Evolutionary conservation across 306 rosid genomes (phyloP), one percentile per base, ranked within the genome.

Genomic region (Quercus gilva): DNA sequence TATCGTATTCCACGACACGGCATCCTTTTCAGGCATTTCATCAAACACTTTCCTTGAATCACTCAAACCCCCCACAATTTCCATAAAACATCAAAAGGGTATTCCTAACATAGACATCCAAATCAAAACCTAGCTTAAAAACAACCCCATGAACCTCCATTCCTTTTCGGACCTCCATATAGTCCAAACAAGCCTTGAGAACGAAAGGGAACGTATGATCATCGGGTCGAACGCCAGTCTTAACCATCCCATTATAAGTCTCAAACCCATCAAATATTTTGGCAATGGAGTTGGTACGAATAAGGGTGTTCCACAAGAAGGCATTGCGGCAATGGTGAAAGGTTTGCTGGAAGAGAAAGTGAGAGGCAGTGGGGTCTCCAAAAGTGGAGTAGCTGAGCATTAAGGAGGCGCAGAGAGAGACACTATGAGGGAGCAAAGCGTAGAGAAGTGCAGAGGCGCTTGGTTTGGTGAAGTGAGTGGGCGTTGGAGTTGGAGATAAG

Each of bases 1-100:
- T 43, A 87, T 59, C 11, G 94, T 83, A 80, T 94, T 94, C 97
- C 98, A 92, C 0, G 92, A 90, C 52, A 90, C 89, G n/a, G 59
- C 87, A 85, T 94, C 98, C 85, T 87, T 92, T 28, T 86, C 93
- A 71, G 7, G 53, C 97, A 94, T 94, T 89, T 94, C 90, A 78
- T 88, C 91, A 29, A 94, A 94, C 76, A 88, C 84, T 78, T 71
- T 91, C 81, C 76, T 70, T 2, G 90, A 89, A 77, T 82, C 87
- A 59, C 3, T 13, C n/a, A 87, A 43, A 58, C 41, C 69, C 17
- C 20, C 89, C 90, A 49, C 87, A 86, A 74, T 82, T 86, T 3
- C 97, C 93, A 56, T 91, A 94, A 4, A 94, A 76, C 80, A 77
- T 41, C 83, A 86, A 59, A 75, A 94, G 89, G 23, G 97, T 94